Evolutionary conservation across 2,329 filamentous ascomycete genomes (phyloP).

Genomic region (Arthrobotrys musiformis): DNA sequence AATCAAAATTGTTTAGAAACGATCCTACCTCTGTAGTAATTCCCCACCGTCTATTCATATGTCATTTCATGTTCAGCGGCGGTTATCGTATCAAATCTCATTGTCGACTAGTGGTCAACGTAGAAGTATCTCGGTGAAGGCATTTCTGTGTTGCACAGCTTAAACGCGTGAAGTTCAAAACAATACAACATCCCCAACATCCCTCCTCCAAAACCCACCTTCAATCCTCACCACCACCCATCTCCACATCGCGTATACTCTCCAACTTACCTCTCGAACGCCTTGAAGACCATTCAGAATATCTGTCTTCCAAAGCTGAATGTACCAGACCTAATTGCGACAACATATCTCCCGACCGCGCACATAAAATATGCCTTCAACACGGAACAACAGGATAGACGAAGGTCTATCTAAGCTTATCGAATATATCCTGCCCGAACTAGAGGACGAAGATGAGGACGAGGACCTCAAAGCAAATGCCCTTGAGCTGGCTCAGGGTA

Average conservation of each 20-base stretch:
- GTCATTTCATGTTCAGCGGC: too few species aligned
- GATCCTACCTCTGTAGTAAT: too few species aligned
- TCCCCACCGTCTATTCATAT: too few species aligned
- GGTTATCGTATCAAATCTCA: too few species aligned
- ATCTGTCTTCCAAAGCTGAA: neutral
- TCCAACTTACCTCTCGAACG: neutral
- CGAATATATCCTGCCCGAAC: constrained; percentile 53
- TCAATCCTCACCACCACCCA: constrained; percentile 3
- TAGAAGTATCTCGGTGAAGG: too few species aligned
- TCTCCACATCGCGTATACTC: neutral
- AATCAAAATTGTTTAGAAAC: too few species aligned
- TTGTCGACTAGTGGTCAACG: neutral
- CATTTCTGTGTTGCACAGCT: constrained; percentile 36
- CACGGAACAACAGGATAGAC: constrained; percentile 53
- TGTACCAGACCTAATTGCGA: constrained; percentile 6
- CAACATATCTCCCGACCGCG: constrained; percentile 15
- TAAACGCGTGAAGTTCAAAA: constrained; percentile 49
- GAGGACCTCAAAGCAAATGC: constrained; percentile 51
- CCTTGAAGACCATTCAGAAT: too few species aligned
- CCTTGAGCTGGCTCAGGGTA: constrained; percentile 61
- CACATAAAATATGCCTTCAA: constrained; percentile 4
- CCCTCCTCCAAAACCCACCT: constrained; percentile 13
- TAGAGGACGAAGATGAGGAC: constrained; percentile 55
- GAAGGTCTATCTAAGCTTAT: constrained; percentile 55
- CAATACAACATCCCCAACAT: constrained; percentile 43